Base-by-base conservation (phyloP, 1,139 yeast species). In the Saccharomyces hybrid region DNA sequence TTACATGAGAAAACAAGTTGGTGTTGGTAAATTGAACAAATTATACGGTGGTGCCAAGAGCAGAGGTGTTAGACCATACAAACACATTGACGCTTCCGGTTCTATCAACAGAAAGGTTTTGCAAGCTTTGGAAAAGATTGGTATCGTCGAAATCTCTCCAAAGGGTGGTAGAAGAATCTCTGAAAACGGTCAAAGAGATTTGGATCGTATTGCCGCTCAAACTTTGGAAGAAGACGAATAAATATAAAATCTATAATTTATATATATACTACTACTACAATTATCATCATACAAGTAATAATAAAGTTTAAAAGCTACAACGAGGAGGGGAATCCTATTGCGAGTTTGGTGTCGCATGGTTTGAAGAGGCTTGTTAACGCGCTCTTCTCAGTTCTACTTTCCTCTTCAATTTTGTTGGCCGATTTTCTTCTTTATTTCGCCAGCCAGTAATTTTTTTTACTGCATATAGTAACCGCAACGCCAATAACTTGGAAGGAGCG, bases 201-300 rank as follows among this genome's bases (percentile, higher is more conserved):
- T 93, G 83, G 99, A 93, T 83, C 98, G 99, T 86, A 93, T 93
- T 78, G 99, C 99, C 76, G 96, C 96, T 76, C 97, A 91, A 82
- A 89, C 97, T 77, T 84, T 88, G 78, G 96, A 87, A 81, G 82
- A 81, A 74, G 90, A 85, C 73, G 95, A 88, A 77, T 88, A 84
- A 77, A 61, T 62, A 46, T 49, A 48, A 29, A 28, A 47, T 38
- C n/a, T 9, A 16, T 38, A 38, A 5, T n/a, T 47, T 48, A 23
- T 34, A 47, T 46, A 27, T 38, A 26, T 47, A 47, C 11, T 38
- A 38, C 25, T 38, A 38, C 44, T 38, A 19, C 44, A 16, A 28
- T 46, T 28, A 46, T 46, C 48, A 46, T 28, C 48, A 28, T 28
- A 28, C 14, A 46, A 38, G 19, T 38, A 38, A 38, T 38, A 38